These are phyloP conservation scores for Sphagnurus paluster DNA, from an alignment of 1,284 basidiomycete genomes.

Conservation along the genomic window DNA sequence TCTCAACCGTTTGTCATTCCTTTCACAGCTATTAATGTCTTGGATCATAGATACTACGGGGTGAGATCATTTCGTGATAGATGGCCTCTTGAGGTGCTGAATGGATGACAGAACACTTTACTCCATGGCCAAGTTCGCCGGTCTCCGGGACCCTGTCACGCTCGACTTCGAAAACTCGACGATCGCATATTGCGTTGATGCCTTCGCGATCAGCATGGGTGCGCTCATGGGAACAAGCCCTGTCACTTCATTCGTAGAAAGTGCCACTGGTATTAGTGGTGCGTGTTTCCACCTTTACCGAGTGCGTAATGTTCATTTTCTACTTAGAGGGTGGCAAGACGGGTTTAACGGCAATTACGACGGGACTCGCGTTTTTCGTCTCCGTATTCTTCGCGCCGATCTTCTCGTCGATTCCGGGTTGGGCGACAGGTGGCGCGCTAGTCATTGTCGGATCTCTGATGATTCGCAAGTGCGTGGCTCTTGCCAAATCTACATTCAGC, in stretches of 20 bases:
- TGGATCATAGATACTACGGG: constrained; percentile 40
- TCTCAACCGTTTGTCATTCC: constrained; percentile 3
- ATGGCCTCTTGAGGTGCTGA: background rate
- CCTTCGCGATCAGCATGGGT: constrained; percentile 80
- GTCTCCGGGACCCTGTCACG: constrained; percentile 81
- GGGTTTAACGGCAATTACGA: constrained; percentile 79
- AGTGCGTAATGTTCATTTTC: background rate
- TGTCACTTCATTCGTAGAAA: constrained; percentile 87
- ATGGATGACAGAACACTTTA: constrained; percentile 72
- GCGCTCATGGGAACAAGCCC: constrained; percentile 85
- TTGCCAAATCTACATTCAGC: background rate
- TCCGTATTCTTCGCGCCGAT: constrained; percentile 90
- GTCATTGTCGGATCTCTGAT: constrained; percentile 88
- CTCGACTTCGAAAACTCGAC: constrained; percentile 88
- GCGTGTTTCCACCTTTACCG: constrained; percentile 15
- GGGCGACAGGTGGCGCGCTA: constrained; percentile 88
- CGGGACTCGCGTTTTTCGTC: constrained; percentile 80
- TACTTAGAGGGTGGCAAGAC: constrained; percentile 81
- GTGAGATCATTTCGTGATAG: constrained; percentile 20
- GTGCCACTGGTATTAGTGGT: constrained; percentile 76
- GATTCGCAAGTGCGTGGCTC: constrained; percentile 74
- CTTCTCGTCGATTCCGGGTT: constrained; percentile 84
- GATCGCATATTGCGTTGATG: constrained; percentile 83
- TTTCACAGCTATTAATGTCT: background rate
- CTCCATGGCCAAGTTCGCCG: constrained; percentile 92